A percentile compares a stretch with the other conserved stretches of the same genome.
phyloP scores from a whole-genome alignment of 148 eudicot genomes.

The Cornus florida region DNA sequence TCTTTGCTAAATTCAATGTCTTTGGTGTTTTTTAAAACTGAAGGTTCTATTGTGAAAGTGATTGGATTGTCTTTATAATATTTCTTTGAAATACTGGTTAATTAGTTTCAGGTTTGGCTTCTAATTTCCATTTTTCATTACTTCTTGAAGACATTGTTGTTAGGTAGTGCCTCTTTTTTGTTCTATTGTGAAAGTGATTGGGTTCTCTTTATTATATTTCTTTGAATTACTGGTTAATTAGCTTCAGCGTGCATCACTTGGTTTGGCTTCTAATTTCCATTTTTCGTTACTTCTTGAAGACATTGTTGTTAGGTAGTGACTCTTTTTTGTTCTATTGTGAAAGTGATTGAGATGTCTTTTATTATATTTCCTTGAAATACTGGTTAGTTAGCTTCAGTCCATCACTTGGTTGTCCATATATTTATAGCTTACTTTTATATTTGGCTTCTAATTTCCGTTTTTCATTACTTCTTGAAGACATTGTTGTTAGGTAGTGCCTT shows the following conservation, averaged over 20 bases:
- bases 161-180: too few relatives aligned
- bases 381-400: background rate
- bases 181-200: background rate
- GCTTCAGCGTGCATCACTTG: background rate
- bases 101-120: background rate
- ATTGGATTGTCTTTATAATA: background rate
- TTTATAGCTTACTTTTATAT: background rate
- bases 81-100: background rate
- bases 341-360: too few relatives aligned
- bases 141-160: too few relatives aligned
- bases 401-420: background rate
- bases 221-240: background rate
- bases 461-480: background rate
- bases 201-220: background rate
- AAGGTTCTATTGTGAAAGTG: background rate
- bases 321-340: too few relatives aligned
- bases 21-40: background rate
- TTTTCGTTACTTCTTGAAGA: too few relatives aligned
- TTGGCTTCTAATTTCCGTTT: background rate
- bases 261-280: background rate
- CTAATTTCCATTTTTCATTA: background rate
- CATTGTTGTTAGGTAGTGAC: too few relatives aligned
- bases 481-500: background rate
- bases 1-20: background rate
- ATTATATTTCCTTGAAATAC: too few relatives aligned